These are phyloP conservation scores for Pterocarpus macrocarpus DNA, from an alignment of 306 rosid genomes.

Conservation along the genomic window DNA sequence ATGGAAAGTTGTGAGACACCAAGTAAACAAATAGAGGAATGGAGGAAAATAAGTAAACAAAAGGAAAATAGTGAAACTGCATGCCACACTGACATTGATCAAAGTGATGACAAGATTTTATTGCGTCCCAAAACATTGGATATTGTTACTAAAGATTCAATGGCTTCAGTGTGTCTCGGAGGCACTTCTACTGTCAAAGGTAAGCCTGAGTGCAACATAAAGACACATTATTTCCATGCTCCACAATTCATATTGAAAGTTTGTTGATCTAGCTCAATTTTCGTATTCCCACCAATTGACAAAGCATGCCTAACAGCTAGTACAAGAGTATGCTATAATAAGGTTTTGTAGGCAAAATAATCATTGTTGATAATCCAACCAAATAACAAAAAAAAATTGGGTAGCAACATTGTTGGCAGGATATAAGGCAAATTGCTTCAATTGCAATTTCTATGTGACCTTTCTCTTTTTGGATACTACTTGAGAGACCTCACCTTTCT, in stretches of 20 bases:
- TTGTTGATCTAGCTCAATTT: neutral
- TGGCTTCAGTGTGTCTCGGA: neutral
- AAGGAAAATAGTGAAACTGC: neutral
- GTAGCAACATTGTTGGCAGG: neutral
- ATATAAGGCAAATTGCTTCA: neutral
- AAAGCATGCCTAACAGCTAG: too few species aligned
- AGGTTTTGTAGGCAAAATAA: too few species aligned
- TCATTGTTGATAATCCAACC: neutral
- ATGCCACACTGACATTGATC: constrained; percentile 18
- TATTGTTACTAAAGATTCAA: neutral
- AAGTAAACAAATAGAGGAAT: neutral
- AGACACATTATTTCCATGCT: neutral
- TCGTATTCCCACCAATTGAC: too few species aligned
- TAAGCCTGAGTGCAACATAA: neutral
- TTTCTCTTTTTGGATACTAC: neutral
- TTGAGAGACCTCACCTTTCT: neutral
- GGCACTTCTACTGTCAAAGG: neutral
- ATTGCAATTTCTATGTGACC: neutral
- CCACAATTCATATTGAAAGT: neutral
- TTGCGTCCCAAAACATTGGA: neutral
- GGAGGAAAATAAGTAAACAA: neutral
- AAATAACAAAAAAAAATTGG: neutral
- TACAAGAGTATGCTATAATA: too few species aligned
- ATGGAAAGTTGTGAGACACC: neutral
- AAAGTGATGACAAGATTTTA: neutral